Evolutionary conservation across 2,329 filamentous ascomycete species (phyloP), one percentile per base, ranked within the genome.

Genomic region (Neodidymelliopsis sp.): DNA sequence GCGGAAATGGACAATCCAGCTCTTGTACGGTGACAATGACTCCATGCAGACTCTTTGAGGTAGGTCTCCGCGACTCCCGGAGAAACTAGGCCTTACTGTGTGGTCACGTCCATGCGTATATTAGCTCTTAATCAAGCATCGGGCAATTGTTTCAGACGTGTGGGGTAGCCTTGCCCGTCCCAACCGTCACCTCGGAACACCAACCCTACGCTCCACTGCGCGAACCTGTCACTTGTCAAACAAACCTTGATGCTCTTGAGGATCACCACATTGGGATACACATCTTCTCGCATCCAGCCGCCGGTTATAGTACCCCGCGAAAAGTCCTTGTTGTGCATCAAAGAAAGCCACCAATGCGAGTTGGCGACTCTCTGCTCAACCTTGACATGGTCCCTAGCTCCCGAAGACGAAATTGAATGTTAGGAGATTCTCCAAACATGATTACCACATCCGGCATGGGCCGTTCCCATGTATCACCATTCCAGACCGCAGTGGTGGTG

Each of bases 121-220:
- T 62, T 59, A 38, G 34, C 38, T 39, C 27, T 50, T 49, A 61
- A 61, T 64, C 18, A 61, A 57, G 40, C 51, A 53, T 57, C 57
- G 58, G 56, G 37, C 43, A 58, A 54, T 52, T 54, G 48, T 55
- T 57, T 57, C 49, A 54, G 27, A 20, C 35, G 24, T 59, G 54
- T 54, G 52, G 49, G 44, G 48, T 50, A 54, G 41, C 23, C 29
- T 29, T 36, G 41, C 37, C 23, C 28, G 20, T 31, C 8, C 20
- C 22, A 37, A 41, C 33, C 45, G 27, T 30, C 24, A 28, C 40
- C 41, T 39, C 53, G 43, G 50, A 49, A 38, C 36, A 20, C 28
- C 33, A 36, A 38, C 20, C 37, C 31, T 29, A 48, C 47, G 31
- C 33, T 40, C n/a, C 31, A 43, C 33, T 19, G 20, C 43, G 36